Evolutionary conservation across 306 rosid genomes (phyloP).

Genomic region (Trifolium subterraneum): DNA sequence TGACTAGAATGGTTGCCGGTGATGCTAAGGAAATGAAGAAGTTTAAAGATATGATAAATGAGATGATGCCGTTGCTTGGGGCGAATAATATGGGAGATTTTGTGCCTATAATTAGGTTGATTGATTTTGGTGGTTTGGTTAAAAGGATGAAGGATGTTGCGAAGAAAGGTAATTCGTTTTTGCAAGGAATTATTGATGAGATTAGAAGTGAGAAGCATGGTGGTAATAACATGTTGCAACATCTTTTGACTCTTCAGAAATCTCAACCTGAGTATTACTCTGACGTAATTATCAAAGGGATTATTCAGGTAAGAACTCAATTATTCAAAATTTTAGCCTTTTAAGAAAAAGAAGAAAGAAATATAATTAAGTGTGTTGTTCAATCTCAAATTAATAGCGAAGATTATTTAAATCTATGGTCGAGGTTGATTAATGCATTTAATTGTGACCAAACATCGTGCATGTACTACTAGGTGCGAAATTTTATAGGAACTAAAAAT

Average conservation of each 20-base stretch:
- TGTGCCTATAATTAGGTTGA: slow-evolving; percentile 43
- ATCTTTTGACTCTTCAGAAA: slow-evolving; percentile 51
- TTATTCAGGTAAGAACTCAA: background rate
- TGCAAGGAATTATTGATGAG: no score
- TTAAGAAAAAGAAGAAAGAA: no score
- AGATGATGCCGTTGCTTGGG: slow-evolving; percentile 26
- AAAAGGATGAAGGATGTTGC: slow-evolving; percentile 35
- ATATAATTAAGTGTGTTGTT: no score
- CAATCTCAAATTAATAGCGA: no score
- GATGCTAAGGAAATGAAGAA: slow-evolving; percentile 52
- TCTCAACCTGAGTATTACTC: slow-evolving; percentile 43
- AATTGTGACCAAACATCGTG: no score
- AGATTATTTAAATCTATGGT: no score
- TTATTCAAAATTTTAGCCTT: no score
- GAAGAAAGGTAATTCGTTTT: slow-evolving; percentile 30
- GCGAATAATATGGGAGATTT: slow-evolving; percentile 48
- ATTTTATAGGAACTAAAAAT: no score
- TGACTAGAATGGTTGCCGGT: slow-evolving; percentile 42
- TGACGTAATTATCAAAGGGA: slow-evolving; percentile 61
- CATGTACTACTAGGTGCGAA: no score
- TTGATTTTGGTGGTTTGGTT: slow-evolving; percentile 37
- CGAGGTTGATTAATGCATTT: no score
- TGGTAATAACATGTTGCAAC: slow-evolving; percentile 52
- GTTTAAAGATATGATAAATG: slow-evolving; percentile 43
- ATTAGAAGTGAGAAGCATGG: background rate